Base-by-base conservation (phyloP, 345 rosid species). In the Salix dunnii region DNA sequence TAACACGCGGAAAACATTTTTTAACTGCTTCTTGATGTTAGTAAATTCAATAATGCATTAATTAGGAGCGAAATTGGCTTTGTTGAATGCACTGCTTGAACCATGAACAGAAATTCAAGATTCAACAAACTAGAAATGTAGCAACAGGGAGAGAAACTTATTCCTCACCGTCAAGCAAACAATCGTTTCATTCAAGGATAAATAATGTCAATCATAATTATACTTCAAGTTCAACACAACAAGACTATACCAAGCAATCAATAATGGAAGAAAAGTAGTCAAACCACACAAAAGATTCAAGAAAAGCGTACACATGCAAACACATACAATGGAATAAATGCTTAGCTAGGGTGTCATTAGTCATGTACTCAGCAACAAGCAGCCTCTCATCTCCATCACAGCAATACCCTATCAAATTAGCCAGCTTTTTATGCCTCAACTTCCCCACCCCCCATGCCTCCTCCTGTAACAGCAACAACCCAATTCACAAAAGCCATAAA, bases 331-430 rank as follows among this genome's bases (percentile, higher is more conserved):
- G 98, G 63, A 96, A 96, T 76, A 96, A 87, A 89, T 92, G 98
- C 88, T 94, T 96, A 46, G 99, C 90, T 58, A 96, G 95, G 68
- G 97, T 96, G 79, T 96, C 98, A 80, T 96, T 94, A 66, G 98
- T 92, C 99, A 96, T 92, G 85, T 83, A 92, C 81, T 96, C 98
- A 68, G 99, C 98, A 77, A 96, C 97, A 72, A 96, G 98, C 78
- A 96, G 88, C 86, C 99, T 88, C 75, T 96, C 98, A 76, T 94
- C 98, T 61, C 94, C 98, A 83, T 94, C 97, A 79, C 94, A 91
- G 89, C 97, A 96, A 63, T 94, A 96, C 11, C 99, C 99, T 76
- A 94, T 92, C 89, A 96, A 91, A 88, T 91, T 96, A 5, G 98
- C 98, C 58, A 96, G 79, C 76, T 91, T 88, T 72, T 78, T 87